Evolutionary conservation across 108 stramenopile genomes (phyloP), one percentile per base, ranked within the genome.

Genomic region (Hondaea fermentalgiana): DNA sequence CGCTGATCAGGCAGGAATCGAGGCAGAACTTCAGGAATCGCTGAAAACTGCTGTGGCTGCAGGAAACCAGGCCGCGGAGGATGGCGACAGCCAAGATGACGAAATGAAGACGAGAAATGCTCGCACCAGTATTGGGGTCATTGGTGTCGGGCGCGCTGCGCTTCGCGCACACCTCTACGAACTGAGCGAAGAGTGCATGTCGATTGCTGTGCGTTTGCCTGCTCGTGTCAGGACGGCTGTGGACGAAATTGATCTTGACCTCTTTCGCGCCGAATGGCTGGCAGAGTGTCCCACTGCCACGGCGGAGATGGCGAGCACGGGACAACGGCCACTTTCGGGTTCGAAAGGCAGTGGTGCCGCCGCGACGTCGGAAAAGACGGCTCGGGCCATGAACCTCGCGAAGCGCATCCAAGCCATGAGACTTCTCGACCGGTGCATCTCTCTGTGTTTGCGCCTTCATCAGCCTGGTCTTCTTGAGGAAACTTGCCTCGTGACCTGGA

Each of bases 381-480:
- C 25, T 10, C 25, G 64, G 8, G 64, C 64, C 35, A 69, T 69
- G 42, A 58, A 89, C 60, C 91, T 92, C 21, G 89, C 91, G n/a
- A 35, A 69, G 5, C 49, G 92, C 19, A 91, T 93, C 25, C 92
- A 93, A 49, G 93, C 92, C 3, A 53, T 93, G 57, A 91, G 91
- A 88, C 57, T 69, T 35, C 91, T 93, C 42, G 92, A 93, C 69
- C 44, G 92, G 0, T 88, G 87, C 44, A 59, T 93, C 0, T 57
- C 91, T 35, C 72, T 90, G 10, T 91, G 88, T 57, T 72, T 69
- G 57, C 89, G 93, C 3, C 60, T 93, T 12, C 60, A 71, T 3
- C 91, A 91, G 53, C 90, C 93, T 5, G 93, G 90, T 21, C 90
- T 93, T 5, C 88, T 91, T 19, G 89, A 92, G 60, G 93, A 93